Evolutionary conservation across 1,284 basidiomycete genomes (phyloP).

Genomic region (Austroboletus niveus): DNA sequence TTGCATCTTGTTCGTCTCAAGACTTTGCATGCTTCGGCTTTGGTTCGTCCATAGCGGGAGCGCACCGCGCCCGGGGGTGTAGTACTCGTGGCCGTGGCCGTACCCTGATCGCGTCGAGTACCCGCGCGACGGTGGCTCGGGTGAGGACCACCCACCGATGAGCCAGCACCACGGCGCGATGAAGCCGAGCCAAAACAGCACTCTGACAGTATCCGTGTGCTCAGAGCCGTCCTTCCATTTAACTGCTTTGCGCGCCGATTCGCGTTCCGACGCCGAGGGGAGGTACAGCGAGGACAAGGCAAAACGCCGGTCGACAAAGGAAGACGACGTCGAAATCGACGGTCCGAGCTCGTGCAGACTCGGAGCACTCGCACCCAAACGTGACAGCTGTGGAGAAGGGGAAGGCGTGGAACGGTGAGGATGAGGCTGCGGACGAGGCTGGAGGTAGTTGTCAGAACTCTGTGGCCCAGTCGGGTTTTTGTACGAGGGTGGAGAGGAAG

Average conservation of each 20-base stretch:
- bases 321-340: conserved; percentile 29
- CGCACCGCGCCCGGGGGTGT: neutral
- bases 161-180: conserved; percentile 66
- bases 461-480: conserved; percentile 16
- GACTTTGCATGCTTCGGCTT: conserved; percentile 22
- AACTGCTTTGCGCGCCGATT: conserved; percentile 15
- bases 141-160: conserved; percentile 63
- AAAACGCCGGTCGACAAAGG: conserved; percentile 35
- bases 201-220: conserved; percentile 44
- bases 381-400: conserved; percentile 7
- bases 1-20: conserved; percentile 23
- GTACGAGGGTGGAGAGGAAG: conserved; percentile 30
- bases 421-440: conserved; percentile 3
- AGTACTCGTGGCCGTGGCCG: conserved; percentile 1
- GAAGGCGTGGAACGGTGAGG: conserved; percentile 11
- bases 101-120: conserved; percentile 3
- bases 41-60: conserved; percentile 37
- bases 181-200: conserved; percentile 71
- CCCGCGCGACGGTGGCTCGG: conserved; percentile 3
- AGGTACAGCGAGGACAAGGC: conserved; percentile 31
- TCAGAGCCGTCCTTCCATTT: conserved; percentile 28
- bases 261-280: conserved; percentile 20
- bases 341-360: conserved; percentile 28
- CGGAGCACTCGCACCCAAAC: conserved; percentile 22
- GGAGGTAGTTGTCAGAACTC: conserved; percentile 15